Base-by-base conservation (phyloP, 2,329 filamentous ascomycete species). In the Aureobasidium namibiae region DNA sequence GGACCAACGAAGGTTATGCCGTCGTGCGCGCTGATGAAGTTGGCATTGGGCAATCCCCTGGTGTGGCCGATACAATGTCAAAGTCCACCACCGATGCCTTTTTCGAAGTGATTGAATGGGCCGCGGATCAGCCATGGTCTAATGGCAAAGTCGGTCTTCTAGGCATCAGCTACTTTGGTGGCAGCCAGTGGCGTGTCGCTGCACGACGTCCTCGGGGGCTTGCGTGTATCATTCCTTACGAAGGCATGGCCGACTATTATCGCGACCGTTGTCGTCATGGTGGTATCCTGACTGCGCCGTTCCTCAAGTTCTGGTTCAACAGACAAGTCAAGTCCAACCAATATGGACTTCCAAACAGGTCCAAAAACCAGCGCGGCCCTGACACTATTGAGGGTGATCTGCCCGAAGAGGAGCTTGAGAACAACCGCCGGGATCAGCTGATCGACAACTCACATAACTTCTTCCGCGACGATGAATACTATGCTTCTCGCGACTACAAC, bases 401-500 rank as follows among this genome's bases (percentile, higher is more conserved):
- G 0, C 68, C 77, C 0, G 78, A 80, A 1, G 80, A 82, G 5
- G 78, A 79, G 21, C 75, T 81, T 1, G 72, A 66, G 3, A 68
- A 69, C 34, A 82, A 82, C 65, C 74, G 82, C 13, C 65, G 63
- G 18, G 69, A 71, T 53, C 69, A 71, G 61, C 68, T 62, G 4
- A 63, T 72, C 6, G 78, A 80, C 63, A 80, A 78, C 63, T 74
- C 72, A 13, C 70, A 69, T 1, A 78, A 83, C 67, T 71, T 70
- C 10, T 89, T 82, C 71, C 79, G 82, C 0, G 84, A 89, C 61
- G 78, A 88, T 0, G 67, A 74, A 0, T 87, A 87, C 70, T 87
- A 87, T 61, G 78, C 82, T 0, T 82, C 78, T 44, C 86, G 83
- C 65, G 84, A 88, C 52, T 88, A 85, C 64, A 74, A 81, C 48